phyloP scores from a whole-genome alignment of 306 rosid genomes.

The Gleditsia sinensis region DNA sequence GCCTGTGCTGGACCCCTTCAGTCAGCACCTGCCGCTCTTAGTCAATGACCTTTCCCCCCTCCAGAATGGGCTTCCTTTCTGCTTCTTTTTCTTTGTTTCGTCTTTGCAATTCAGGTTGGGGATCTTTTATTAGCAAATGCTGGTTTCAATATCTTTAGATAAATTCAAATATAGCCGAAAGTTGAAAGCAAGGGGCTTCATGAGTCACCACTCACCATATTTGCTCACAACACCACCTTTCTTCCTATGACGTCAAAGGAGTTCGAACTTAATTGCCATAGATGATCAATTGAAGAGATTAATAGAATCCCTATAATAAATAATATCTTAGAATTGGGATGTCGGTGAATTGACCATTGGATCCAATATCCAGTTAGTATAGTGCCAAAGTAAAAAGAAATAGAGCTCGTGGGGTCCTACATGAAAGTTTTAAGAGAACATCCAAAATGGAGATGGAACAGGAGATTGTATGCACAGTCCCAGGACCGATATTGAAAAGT shows the following conservation, averaged over 20 bases:
- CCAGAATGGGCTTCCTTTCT: not conserved
- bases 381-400: conserved; percentile 26
- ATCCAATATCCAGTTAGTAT: conserved; percentile 25
- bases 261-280: conserved; percentile 30
- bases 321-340: not conserved
- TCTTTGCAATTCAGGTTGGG: not conserved
- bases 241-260: conserved; percentile 12
- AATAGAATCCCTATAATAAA: no score
- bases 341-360: conserved; percentile 11
- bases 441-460: not conserved
- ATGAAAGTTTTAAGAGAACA: conserved; percentile 22
- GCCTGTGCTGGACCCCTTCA: not conserved
- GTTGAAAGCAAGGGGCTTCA: not conserved
- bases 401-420: conserved; percentile 24
- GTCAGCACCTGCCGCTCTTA: not conserved
- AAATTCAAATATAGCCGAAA: not conserved
- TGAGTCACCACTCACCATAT: not conserved
- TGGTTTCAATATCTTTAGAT: not conserved
- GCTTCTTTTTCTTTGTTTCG: not conserved
- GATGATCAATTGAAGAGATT: not conserved
- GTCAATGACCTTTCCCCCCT: not conserved
- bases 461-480: not conserved
- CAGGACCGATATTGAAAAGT: not conserved
- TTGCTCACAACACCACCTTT: conserved; percentile 17
- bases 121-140: not conserved